Evolutionary conservation across 2,329 filamentous ascomycete genomes (phyloP).

Genomic region (Magnaporthales sp.): DNA sequence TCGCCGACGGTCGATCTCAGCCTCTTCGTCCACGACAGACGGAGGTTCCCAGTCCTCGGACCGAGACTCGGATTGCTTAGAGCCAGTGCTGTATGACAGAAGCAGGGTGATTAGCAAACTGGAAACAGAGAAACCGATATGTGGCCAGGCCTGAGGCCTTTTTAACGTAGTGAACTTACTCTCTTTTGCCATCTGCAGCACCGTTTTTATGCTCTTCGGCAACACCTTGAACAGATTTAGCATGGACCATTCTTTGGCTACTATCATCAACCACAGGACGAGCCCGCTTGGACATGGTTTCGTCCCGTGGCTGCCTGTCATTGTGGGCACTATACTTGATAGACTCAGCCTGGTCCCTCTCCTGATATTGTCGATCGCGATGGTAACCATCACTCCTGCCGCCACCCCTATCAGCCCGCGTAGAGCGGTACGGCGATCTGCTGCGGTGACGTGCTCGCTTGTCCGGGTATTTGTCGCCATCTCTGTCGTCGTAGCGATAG

Average conservation of each 20-base stretch:
- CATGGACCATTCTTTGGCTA: slow-evolving; percentile 51
- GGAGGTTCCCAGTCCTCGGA: slow-evolving; percentile 40
- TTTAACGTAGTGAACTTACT: no score
- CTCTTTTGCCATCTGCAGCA: neutral
- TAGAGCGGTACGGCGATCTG: slow-evolving; percentile 35
- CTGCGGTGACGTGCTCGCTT: slow-evolving; percentile 39
- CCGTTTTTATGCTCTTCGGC: slow-evolving; percentile 32
- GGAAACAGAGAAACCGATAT: neutral
- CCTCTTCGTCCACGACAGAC: slow-evolving; percentile 67
- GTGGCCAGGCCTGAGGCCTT: neutral
- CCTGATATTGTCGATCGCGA: slow-evolving; percentile 18
- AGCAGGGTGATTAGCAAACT: neutral
- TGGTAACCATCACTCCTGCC: slow-evolving; percentile 18
- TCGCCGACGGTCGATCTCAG: slow-evolving; percentile 76
- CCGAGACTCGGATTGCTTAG: slow-evolving; percentile 12
- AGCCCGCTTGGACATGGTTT: slow-evolving; percentile 57
- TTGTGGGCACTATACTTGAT: slow-evolving; percentile 37
- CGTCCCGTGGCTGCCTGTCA: slow-evolving; percentile 40
- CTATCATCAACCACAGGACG: slow-evolving; percentile 45
- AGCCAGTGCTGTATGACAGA: neutral
- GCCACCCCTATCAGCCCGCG: slow-evolving; percentile 26
- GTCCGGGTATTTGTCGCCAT: slow-evolving; percentile 20
- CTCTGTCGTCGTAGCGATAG: slow-evolving; percentile 38
- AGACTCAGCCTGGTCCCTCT: slow-evolving; percentile 21
- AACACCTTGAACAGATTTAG: slow-evolving; percentile 60